Evolutionary conservation across 305 asterid genomes (phyloP), one percentile per base, ranked within the genome.

Genomic region (Solanum chacoense): DNA sequence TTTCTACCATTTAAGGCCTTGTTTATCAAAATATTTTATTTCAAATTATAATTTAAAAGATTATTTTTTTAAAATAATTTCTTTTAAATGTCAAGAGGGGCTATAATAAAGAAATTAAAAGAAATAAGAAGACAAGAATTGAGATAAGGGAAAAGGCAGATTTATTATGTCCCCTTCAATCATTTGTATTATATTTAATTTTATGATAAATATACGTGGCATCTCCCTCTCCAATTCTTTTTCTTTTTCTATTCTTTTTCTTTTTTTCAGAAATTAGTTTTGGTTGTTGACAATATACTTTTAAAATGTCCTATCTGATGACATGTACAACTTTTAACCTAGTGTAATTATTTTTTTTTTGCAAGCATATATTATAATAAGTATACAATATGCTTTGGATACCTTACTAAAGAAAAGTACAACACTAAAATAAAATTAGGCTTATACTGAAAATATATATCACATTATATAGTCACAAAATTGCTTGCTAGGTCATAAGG

Each of bases 151-250:
- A 7, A 34, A 72, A 55, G 67, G 75, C 28, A 31, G 5, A 37
- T 88, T 50, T 38, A 67, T 32, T 32, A 75, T 74, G 37, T 28
- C 22, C 89, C 88, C 88, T 35, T 42, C 38, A 28, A 72, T 55
- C 86, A 13, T 79, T 87, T 37, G 71, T 83, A 45, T 65, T 63
- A 75, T 14, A 87, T 55, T 83, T 38, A 45, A 78, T 37, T 71
- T 7, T 86, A 16, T 35, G 24, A 5, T 18, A n/a, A 40, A 31
- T 63, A 59, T 79, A 74, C 76, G 87, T 88, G 89, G 89, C 89
- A 63, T 22, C 80, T 8, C 88, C 90, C 91, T 80, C 84, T 63
- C 84, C 87, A 8, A 22, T 37, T 24, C 36, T 13, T 80, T 89
- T 84, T 35, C n/a, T 38, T 36, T 40, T 74, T 83, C 18, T 3